Evolutionary conservation across 768 basidiomycete genomes (phyloP).

Genomic region (Tylopilus felleus): DNA sequence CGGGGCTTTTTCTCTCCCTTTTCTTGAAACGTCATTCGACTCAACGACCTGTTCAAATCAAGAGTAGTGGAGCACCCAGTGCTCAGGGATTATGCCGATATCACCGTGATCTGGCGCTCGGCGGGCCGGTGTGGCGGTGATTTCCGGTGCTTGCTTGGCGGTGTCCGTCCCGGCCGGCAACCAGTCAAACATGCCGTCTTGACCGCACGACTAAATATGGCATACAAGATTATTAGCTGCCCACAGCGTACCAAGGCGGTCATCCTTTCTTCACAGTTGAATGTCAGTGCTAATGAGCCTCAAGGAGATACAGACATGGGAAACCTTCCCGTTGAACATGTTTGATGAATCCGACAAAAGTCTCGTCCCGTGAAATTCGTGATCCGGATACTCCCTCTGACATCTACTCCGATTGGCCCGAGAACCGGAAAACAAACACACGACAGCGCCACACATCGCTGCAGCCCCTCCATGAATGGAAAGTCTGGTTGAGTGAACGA

Average conservation of each 20-base stretch:
- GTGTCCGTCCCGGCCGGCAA: conserved; percentile 4
- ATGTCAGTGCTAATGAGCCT: too few species aligned
- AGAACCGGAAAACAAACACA: neutral
- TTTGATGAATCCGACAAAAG: neutral
- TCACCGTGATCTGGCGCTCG: neutral
- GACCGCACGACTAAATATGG: neutral
- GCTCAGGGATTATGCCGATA: neutral
- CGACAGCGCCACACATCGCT: neutral
- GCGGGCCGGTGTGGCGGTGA: conserved; percentile 7
- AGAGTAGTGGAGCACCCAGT: neutral
- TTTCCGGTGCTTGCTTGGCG: conserved; percentile 10
- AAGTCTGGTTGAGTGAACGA: neutral
- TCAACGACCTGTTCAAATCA: neutral
- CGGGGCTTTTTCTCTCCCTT: neutral
- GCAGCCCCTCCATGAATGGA: neutral
- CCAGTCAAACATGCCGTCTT: neutral
- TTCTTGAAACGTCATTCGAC: conserved; percentile 11
- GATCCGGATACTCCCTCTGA: neutral
- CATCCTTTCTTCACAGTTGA: neutral
- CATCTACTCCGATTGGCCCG: neutral
- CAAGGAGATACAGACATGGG: too few species aligned
- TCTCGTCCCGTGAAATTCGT: neutral
- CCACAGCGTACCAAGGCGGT: neutral
- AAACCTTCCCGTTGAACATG: neutral
- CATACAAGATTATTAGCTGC: too few species aligned